Evolutionary conservation across 1,284 basidiomycete species (phyloP).

Genomic region (Rhodotorula sp.): DNA sequence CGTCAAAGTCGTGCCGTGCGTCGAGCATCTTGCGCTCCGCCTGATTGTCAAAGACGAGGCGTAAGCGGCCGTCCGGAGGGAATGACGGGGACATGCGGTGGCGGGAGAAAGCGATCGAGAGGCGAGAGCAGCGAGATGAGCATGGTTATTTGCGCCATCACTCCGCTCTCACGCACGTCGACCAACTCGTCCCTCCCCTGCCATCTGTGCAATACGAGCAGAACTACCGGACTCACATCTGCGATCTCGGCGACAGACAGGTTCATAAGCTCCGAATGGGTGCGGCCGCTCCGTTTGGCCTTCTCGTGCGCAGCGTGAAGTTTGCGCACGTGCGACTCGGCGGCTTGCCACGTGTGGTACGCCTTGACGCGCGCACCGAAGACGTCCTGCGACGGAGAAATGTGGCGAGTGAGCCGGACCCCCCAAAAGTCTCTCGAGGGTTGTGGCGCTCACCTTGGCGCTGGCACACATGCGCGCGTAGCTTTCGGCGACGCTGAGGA

Average conservation of each 20-base stretch:
- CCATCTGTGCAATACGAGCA: not conserved
- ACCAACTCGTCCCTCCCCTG: not conserved
- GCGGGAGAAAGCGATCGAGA: not conserved
- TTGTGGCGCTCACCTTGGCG: constrained; percentile 65
- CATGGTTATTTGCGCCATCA: no score
- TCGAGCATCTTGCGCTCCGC: constrained; percentile 78
- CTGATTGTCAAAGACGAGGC: constrained; percentile 52
- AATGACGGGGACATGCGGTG: not conserved
- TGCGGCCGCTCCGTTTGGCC: constrained; percentile 67
- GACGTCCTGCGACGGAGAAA: constrained; percentile 59
- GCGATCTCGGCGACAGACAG: constrained; percentile 69
- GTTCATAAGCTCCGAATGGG: constrained; percentile 64
- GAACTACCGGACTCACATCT: constrained; percentile 57
- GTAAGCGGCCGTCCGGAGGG: constrained; percentile 31
- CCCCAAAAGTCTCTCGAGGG: not conserved
- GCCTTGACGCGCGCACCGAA: constrained; percentile 80
- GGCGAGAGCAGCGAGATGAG: not conserved
- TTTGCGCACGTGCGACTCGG: constrained; percentile 71
- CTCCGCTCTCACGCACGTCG: not conserved
- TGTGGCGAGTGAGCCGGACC: no score
- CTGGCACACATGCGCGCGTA: constrained; percentile 87
- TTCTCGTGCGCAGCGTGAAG: constrained; percentile 75
- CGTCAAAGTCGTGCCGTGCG: constrained; percentile 80
- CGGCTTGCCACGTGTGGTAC: constrained; percentile 73
- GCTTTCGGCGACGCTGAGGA: constrained; percentile 66